phyloP scores from a whole-genome alignment of 805 yeast genomes.

The Wickerhamiella occidentalis region DNA sequence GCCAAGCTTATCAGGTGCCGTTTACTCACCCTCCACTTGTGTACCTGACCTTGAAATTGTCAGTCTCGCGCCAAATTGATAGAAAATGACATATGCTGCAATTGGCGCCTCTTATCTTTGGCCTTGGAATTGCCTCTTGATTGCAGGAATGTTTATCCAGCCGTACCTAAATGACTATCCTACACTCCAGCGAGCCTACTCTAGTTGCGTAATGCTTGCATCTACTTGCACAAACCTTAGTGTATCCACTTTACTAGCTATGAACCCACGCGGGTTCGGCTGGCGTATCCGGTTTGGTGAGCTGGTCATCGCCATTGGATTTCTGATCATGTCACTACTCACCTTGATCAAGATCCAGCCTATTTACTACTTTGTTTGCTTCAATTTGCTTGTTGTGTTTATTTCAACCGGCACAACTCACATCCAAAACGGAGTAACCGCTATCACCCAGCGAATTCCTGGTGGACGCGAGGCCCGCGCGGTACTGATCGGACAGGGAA shows the following conservation, averaged over 20 bases:
- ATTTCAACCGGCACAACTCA: slow-evolving; percentile 68
- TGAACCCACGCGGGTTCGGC: slow-evolving; percentile 50
- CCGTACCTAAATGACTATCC: slow-evolving; percentile 39
- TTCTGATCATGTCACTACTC: slow-evolving; percentile 41
- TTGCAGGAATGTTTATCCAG: slow-evolving; percentile 73
- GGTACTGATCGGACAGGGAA: slow-evolving; percentile 87
- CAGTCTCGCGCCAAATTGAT: too few species aligned
- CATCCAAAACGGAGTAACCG: slow-evolving; percentile 85
- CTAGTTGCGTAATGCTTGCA: slow-evolving; percentile 80
- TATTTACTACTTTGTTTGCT: slow-evolving; percentile 30
- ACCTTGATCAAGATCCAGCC: slow-evolving; percentile 12
- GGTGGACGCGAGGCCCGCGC: slow-evolving; percentile 32
- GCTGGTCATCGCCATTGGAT: slow-evolving; percentile 42
- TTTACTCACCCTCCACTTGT: too few species aligned
- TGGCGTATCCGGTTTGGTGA: slow-evolving; percentile 52
- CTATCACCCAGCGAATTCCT: slow-evolving; percentile 52
- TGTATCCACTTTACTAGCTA: slow-evolving; percentile 50
- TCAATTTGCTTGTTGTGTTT: slow-evolving; percentile 50
- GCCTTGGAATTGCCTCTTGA: slow-evolving; percentile 93
- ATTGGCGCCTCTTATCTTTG: slow-evolving; percentile 75
- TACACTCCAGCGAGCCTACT: slow-evolving; percentile 39
- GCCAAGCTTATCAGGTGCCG: too few species aligned
- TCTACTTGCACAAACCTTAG: slow-evolving; percentile 58
- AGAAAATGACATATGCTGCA: slow-evolving; percentile 35
- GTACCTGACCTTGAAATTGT: too few species aligned